These are phyloP conservation scores for Neofusicoccum parvum DNA, from an alignment of 2,329 filamentous ascomycete genomes.

Conservation along the genomic window DNA sequence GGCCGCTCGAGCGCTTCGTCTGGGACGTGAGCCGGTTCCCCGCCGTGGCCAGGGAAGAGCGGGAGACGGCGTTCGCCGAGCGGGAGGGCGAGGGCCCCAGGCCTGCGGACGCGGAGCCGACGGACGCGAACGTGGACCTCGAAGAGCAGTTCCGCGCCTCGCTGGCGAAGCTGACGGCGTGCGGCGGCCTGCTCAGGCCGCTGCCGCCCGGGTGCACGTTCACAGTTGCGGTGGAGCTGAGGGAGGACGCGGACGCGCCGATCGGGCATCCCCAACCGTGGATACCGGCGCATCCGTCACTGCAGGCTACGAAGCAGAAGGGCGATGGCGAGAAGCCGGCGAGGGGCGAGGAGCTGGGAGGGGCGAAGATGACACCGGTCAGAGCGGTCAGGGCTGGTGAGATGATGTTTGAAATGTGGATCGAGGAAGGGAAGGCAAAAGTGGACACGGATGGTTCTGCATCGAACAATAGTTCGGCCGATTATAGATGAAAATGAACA, in stretches of 20 bases:
- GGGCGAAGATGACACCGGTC: slow-evolving; percentile 61
- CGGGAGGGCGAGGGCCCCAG: neutral
- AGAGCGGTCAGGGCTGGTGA: slow-evolving; percentile 66
- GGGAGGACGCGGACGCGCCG: slow-evolving; percentile 55
- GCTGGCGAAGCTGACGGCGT: slow-evolving; percentile 63
- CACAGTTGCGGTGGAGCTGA: slow-evolving; percentile 74
- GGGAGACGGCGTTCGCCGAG: slow-evolving; percentile 53
- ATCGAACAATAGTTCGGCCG: neutral
- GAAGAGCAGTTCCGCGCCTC: slow-evolving; percentile 73
- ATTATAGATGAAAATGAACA: neutral
- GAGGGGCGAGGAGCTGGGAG: slow-evolving; percentile 47
- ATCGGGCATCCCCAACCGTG: slow-evolving; percentile 54
- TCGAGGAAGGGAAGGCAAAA: slow-evolving; percentile 65
- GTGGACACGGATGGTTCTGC: slow-evolving; percentile 29
- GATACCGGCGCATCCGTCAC: slow-evolving; percentile 22
- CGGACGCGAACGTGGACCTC: slow-evolving; percentile 54
- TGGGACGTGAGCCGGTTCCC: slow-evolving; percentile 63
- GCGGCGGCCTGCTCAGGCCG: slow-evolving; percentile 58
- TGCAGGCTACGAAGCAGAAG: slow-evolving; percentile 21
- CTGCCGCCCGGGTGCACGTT: slow-evolving; percentile 71
- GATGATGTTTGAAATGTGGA: slow-evolving; percentile 69
- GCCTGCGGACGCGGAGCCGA: slow-evolving; percentile 16
- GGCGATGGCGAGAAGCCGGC: slow-evolving; percentile 23
- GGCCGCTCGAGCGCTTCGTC: slow-evolving; percentile 62
- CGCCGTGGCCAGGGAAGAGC: slow-evolving; percentile 47